These are phyloP conservation scores for Terfezia claveryi DNA, from an alignment of 495 filamentous ascomycete species.

Conservation along the genomic window DNA sequence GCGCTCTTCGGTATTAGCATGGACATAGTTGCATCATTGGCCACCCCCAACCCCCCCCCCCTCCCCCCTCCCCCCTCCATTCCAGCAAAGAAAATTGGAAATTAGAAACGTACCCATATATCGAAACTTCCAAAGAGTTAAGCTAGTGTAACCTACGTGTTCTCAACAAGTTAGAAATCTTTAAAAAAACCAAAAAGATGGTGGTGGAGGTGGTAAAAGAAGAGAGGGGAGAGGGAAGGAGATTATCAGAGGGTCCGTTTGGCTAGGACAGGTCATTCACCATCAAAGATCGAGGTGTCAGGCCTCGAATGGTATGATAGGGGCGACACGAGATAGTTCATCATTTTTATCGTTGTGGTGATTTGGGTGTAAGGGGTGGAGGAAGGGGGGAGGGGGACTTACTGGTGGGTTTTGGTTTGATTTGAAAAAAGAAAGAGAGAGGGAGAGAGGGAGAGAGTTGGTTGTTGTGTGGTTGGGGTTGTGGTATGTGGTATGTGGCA, in stretches of 20 bases:
- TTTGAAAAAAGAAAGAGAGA: no score
- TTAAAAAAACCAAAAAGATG: not conserved
- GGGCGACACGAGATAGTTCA: not conserved
- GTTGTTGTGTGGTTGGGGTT: no score
- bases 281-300: not conserved
- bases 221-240: not conserved
- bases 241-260: not conserved
- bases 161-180: not conserved
- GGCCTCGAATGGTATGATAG: not conserved
- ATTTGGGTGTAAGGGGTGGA: not conserved
- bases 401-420: no score
- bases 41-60: not conserved
- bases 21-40: not conserved
- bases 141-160: no score
- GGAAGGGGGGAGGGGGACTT: no score
- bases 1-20: not conserved
- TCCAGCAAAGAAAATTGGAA: not conserved
- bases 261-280: not conserved
- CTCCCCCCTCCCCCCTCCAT: not conserved
- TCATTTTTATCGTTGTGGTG: not conserved
- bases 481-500: no score
- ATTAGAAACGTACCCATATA: not conserved
- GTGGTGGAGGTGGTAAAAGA: not conserved
- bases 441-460: no score
- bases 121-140: not conserved